These are phyloP conservation scores for Hammondia hammondi DNA, from an alignment of 169 alveolate species.

Conservation along the genomic window DNA sequence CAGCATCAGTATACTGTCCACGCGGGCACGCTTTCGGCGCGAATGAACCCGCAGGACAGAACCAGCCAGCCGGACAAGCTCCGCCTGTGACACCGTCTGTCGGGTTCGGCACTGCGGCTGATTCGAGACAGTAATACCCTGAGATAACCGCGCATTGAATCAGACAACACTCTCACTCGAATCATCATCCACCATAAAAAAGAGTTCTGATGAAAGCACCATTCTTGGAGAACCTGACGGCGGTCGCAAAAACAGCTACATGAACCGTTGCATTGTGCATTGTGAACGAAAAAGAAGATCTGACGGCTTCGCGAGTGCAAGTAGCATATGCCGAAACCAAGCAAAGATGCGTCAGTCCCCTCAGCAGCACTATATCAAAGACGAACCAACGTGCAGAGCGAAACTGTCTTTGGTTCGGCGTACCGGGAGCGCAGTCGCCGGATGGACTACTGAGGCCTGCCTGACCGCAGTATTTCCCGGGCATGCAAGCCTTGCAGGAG, in stretches of 20 bases:
- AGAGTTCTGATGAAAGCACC: too few relatives aligned
- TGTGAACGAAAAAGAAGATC: too few relatives aligned
- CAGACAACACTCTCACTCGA: too few relatives aligned
- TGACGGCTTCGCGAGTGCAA: too few relatives aligned
- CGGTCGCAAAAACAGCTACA: too few relatives aligned
- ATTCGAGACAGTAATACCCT: slow-evolving; percentile 54
- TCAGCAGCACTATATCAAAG: too few relatives aligned
- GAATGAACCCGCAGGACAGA: slow-evolving; percentile 50
- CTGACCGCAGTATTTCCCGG: slow-evolving; percentile 51
- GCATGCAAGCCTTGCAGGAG: slow-evolving; percentile 57
- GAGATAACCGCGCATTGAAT: not conserved
- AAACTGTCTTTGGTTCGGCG: not conserved
- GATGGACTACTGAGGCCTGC: slow-evolving; percentile 31
- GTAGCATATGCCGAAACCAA: too few relatives aligned
- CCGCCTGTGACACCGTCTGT: slow-evolving; percentile 52
- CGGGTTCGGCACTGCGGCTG: slow-evolving; percentile 26
- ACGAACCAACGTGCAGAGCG: not conserved
- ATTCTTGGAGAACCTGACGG: too few relatives aligned
- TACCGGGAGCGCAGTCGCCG: slow-evolving; percentile 31
- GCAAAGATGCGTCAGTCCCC: too few relatives aligned
- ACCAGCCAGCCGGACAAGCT: slow-evolving; percentile 58
- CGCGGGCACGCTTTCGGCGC: slow-evolving; percentile 55
- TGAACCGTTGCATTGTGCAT: too few relatives aligned
- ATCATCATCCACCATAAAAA: too few relatives aligned
- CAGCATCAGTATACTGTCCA: slow-evolving; percentile 29